Base-by-base conservation (phyloP, 352 stramenopile species). In the Globisporangium polare region DNA sequence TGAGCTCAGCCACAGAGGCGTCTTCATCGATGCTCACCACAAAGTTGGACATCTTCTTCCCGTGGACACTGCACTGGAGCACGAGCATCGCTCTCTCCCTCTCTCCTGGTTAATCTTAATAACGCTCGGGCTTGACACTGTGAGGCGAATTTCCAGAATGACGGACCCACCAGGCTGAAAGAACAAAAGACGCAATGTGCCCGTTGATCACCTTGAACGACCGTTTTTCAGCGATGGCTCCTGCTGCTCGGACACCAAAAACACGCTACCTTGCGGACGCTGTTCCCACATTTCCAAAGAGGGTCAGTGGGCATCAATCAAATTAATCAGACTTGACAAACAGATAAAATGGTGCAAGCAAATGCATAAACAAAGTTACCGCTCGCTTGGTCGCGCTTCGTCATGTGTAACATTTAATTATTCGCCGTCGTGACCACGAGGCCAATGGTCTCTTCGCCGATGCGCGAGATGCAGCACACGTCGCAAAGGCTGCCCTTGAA, bases 391-490 rank as follows among this genome's bases (percentile, higher is more conserved):
- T 33, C 33, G 33, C 33, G 33, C 27, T 53, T 53, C 46, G 47
- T 26, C 29, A 33, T 33, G 29, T 55, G 29, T 55, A 20, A 41
- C 49, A 55, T 26, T 55, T 52, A 55, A 29, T 55, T 54, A 47
- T 47, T 58, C 51, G 77, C 78, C 5, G 77, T 66, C 0, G 86
- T 92, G 53, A 94, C 81, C 33, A 99, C 95, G 60, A 99, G 81
- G 0, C 96, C 96, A 62, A 99, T 95, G 2, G 95, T 98, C 71
- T 99, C 87, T 54, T 97, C 90, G 45, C 97, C 97, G 60, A 99
- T 79, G 37, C 87, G 85, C 35, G 86, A 95, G 65, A 99, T 90
- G 35, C 75, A 80, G 74, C 96, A 98, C 31, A 98, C 92, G 29
- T 94, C 73, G 78, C 96, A 99, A 4, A 99, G 60, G 46, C 88